Evolutionary conservation across 768 basidiomycete genomes (phyloP).

Genomic region (Phallus indusiatus): DNA sequence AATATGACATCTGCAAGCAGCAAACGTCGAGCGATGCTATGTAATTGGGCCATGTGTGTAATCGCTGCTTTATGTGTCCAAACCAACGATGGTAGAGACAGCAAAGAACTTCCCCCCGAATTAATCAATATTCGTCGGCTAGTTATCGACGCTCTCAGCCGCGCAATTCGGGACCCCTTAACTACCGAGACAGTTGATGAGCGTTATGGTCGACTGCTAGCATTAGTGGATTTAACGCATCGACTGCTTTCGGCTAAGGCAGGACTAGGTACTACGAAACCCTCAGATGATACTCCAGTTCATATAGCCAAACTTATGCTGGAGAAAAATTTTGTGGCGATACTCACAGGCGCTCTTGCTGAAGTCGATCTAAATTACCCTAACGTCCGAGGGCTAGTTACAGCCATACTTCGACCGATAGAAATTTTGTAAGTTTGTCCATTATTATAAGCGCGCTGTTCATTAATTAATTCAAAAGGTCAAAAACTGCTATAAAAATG

Average conservation of each 20-base stretch:
- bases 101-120: constrained; percentile 71
- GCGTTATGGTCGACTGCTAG: constrained; percentile 82
- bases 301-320: constrained; percentile 97
- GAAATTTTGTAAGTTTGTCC: constrained; percentile 66
- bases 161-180: constrained; percentile 73
- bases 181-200: constrained; percentile 46
- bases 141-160: constrained; percentile 81
- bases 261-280: constrained; percentile 27
- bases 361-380: constrained; percentile 97
- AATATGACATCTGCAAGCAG: constrained; percentile 48
- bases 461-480: constrained; percentile 36
- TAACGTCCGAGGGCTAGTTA: constrained; percentile 76
- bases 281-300: constrained; percentile 67
- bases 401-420: constrained; percentile 78
- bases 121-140: constrained; percentile 86
- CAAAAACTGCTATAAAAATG: constrained; percentile 98
- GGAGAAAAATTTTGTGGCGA: constrained; percentile 91
- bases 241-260: constrained; percentile 71
- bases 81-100: constrained; percentile 49
- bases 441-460: constrained; percentile 2
- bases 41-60: constrained; percentile 84
- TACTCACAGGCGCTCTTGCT: constrained; percentile 76
- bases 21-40: constrained; percentile 47
- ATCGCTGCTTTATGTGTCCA: constrained; percentile 93
- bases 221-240: constrained; percentile 79